A percentile compares a stretch with the other conserved stretches of the same genome.
Evolutionary conservation across 306 rosid genomes (phyloP).

Genomic region (Boehmeria nivea): DNA sequence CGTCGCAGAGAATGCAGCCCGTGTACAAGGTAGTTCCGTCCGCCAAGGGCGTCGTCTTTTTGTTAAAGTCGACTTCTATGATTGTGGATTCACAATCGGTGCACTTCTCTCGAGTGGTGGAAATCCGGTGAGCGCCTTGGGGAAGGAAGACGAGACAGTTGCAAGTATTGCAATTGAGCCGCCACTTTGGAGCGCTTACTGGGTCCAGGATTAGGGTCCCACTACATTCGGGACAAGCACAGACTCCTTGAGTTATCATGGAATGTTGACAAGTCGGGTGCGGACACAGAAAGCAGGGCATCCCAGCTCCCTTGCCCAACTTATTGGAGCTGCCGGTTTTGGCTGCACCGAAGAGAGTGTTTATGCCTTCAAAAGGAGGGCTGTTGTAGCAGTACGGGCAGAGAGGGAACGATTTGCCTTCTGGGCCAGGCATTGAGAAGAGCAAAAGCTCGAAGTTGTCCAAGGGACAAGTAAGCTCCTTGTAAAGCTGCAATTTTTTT

Average conservation of each 20-base stretch:
- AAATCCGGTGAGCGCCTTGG: constrained; percentile 86
- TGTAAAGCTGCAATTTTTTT: constrained; percentile 58
- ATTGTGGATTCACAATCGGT: constrained; percentile 71
- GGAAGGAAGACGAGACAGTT: constrained; percentile 85
- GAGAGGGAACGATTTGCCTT: constrained; percentile 81
- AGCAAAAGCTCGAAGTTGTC: constrained; percentile 92
- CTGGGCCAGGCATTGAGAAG: constrained; percentile 81
- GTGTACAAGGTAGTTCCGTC: constrained; percentile 70
- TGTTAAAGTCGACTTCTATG: constrained; percentile 90
- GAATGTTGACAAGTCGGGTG: constrained; percentile 92
- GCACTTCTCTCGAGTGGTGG: constrained; percentile 68
- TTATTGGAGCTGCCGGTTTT: constrained; percentile 52
- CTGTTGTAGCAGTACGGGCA: constrained; percentile 95
- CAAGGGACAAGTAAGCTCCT: constrained; percentile 84
- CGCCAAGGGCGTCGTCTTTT: constrained; percentile 83
- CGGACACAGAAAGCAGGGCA: constrained; percentile 91
- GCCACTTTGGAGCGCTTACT: constrained; percentile 87
- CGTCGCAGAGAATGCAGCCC: constrained; percentile 93
- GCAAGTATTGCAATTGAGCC: constrained; percentile 78
- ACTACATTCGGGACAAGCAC: constrained; percentile 94
- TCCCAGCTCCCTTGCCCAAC: constrained; percentile 86
- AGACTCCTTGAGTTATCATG: constrained; percentile 72
- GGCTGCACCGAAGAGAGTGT: constrained; percentile 46
- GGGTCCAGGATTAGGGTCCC: constrained; percentile 92
- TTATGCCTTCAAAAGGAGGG: constrained; percentile 96